Conservation (phyloP, 345 rosid species). For the Cardamine chenopodiifolia region DNA sequence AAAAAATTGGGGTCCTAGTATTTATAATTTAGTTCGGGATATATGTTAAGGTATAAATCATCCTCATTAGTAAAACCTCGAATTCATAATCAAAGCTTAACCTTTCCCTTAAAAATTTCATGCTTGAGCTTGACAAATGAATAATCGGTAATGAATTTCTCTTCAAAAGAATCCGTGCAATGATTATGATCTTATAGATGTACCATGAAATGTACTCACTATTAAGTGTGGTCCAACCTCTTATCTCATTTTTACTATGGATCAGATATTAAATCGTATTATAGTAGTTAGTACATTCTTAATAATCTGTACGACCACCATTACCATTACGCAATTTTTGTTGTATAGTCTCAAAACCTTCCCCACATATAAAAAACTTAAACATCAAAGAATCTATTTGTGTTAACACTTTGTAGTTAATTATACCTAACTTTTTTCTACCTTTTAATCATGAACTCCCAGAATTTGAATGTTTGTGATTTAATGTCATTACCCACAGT, state of each 20-base stretch:
- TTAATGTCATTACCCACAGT: conserved; percentile 24
- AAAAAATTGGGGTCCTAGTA: too few relatives aligned
- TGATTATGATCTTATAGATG: background rate
- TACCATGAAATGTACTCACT: background rate
- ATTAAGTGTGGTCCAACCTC: background rate
- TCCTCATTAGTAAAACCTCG: too few relatives aligned
- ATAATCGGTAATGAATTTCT: background rate
- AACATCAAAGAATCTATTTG: background rate
- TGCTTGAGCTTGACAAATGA: background rate
- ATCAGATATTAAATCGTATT: background rate
- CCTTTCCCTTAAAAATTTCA: background rate
- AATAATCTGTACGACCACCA: background rate
- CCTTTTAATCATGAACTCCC: conserved; percentile 31
- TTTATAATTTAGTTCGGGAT: too few relatives aligned
- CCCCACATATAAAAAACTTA: background rate
- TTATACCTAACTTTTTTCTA: conserved; percentile 10
- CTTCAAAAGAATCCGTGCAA: background rate
- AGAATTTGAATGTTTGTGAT: background rate
- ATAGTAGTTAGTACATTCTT: background rate
- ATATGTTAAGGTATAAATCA: too few relatives aligned
- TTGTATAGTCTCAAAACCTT: conserved; percentile 16
- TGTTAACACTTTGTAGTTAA: background rate
- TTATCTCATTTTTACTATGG: background rate
- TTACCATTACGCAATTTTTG: background rate
- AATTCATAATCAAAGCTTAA: background rate